Conservation (phyloP, 495 filamentous ascomycete species). For the Talaromyces borbonicus region DNA sequence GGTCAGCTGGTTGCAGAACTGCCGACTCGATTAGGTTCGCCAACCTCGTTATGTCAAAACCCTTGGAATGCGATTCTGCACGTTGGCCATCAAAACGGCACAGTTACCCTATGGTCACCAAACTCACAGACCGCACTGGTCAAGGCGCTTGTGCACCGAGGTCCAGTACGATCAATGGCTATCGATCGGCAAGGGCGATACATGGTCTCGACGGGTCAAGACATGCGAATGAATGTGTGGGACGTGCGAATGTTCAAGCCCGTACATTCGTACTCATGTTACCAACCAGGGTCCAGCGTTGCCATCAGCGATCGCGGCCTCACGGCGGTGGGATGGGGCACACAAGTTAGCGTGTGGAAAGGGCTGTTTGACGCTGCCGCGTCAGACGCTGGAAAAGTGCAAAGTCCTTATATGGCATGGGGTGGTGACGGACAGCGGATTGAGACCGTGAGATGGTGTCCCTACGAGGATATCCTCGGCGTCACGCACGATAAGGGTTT, state of each 20-base stretch:
- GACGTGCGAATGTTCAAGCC: constrained; percentile 91
- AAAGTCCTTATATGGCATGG: constrained; percentile 88
- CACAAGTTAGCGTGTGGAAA: constrained; percentile 79
- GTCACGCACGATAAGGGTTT: constrained; percentile 79
- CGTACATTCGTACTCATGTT: constrained; percentile 82
- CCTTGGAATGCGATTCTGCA: constrained; percentile 85
- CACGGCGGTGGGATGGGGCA: constrained; percentile 87
- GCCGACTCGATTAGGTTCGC: constrained; percentile 71
- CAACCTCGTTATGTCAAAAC: constrained; percentile 79
- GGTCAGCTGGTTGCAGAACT: constrained; percentile 77
- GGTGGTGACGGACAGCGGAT: constrained; percentile 76
- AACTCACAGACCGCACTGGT: constrained; percentile 79
- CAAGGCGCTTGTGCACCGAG: constrained; percentile 87
- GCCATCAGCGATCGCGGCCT: constrained; percentile 81
- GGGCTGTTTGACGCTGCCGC: constrained; percentile 67
- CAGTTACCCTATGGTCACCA: constrained; percentile 92
- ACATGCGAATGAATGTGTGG: constrained; percentile 89
- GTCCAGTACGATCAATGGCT: constrained; percentile 79
- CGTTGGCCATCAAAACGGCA: constrained; percentile 87
- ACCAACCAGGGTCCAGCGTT: constrained; percentile 72
- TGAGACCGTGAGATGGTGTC: constrained; percentile 81
- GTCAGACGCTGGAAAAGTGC: constrained; percentile 63
- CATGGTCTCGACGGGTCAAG: constrained; percentile 91
- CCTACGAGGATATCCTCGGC: constrained; percentile 87
- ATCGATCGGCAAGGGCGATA: constrained; percentile 86